A percentile compares a stretch with the other conserved stretches of the same genome.
Evolutionary conservation across 31 red algal species (phyloP).

Genomic region (Asparagopsis taxiformis): DNA sequence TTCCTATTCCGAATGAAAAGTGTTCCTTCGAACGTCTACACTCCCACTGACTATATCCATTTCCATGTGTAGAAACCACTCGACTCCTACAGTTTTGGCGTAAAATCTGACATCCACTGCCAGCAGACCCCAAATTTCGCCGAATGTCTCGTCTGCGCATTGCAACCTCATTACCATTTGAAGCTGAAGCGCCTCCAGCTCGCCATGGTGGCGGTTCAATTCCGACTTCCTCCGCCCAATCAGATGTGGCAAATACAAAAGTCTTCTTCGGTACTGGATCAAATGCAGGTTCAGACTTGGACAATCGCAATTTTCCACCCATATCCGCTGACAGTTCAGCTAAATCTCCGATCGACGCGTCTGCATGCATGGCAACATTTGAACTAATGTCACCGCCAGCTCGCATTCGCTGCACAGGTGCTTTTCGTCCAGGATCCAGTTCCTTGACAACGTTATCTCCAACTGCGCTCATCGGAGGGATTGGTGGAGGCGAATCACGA

Average conservation of each 20-base stretch:
- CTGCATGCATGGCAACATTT: conserved; percentile 1
- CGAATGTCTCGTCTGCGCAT: background rate
- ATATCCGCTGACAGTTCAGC: background rate
- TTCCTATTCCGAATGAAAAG: too few species aligned
- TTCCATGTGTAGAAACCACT: too few species aligned
- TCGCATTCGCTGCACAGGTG: conserved; percentile 16
- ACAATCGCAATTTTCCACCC: conserved; percentile 19
- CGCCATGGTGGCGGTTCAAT: conserved; percentile 79
- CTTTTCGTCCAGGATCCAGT: conserved; percentile 32
- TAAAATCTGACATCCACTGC: background rate
- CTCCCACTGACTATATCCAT: too few species aligned
- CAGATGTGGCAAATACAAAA: conserved; percentile 37
- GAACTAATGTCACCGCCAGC: background rate
- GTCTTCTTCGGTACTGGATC: conserved; percentile 8
- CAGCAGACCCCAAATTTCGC: background rate
- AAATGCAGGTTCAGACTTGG: conserved; percentile 16
- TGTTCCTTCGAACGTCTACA: too few species aligned
- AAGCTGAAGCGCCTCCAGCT: conserved; percentile 2
- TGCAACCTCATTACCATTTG: too few species aligned
- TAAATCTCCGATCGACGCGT: background rate
- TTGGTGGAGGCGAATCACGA: conserved; percentile 36
- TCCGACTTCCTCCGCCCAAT: conserved; percentile 68
- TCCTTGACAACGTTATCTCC: background rate
- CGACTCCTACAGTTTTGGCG: too few species aligned
- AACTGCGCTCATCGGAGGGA: conserved; percentile 3